Conservation (phyloP, 2,329 filamentous ascomycete species). For the Nemania sp. region DNA sequence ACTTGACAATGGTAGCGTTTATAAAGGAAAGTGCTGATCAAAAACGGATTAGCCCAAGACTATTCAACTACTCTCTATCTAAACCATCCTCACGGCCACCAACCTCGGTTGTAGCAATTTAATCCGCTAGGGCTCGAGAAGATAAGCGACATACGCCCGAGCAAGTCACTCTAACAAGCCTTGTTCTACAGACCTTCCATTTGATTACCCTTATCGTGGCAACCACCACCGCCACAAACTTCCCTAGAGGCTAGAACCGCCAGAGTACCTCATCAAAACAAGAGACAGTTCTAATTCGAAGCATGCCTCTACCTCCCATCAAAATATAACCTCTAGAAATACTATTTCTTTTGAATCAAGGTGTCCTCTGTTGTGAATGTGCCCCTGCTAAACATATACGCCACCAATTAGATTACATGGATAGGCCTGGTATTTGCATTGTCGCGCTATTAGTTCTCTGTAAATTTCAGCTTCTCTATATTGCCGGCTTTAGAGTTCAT, state of each 20-base stretch:
- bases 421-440: too few species aligned
- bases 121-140: neutral
- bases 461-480: too few species aligned
- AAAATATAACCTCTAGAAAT: neutral
- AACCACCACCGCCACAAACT: neutral
- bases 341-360: neutral
- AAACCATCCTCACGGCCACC: neutral
- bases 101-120: slow-evolving; percentile 3
- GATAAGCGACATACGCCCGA: neutral
- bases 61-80: slow-evolving; percentile 1
- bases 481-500: too few species aligned
- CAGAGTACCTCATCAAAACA: neutral
- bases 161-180: neutral
- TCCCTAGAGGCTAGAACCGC: neutral
- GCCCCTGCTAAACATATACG: neutral
- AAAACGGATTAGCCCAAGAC: slow-evolving; percentile 1
- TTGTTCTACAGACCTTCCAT: neutral
- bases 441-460: too few species aligned
- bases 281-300: neutral
- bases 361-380: neutral
- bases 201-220: neutral
- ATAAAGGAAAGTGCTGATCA: slow-evolving; percentile 14
- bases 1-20: slow-evolving; percentile 26
- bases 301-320: neutral
- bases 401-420: too few species aligned